These are phyloP conservation scores for Elasticomyces elasticus DNA, from an alignment of 495 filamentous ascomycete genomes.

Conservation along the genomic window DNA sequence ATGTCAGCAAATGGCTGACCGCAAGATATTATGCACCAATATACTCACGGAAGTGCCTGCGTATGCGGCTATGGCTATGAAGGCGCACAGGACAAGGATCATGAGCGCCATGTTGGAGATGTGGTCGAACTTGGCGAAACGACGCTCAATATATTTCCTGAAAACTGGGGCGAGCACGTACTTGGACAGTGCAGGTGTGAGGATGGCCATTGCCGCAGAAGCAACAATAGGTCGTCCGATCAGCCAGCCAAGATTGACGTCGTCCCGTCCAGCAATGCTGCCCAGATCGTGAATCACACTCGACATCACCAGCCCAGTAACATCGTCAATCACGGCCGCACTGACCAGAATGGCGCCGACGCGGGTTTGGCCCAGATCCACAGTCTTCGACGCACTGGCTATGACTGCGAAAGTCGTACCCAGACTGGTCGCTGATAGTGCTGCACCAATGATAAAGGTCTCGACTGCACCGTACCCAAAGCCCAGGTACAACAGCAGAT, in stretches of 20 bases:
- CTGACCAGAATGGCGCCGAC: constrained; percentile 58
- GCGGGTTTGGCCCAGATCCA: constrained; percentile 45
- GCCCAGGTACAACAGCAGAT: constrained; percentile 5
- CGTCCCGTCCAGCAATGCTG: constrained; percentile 1
- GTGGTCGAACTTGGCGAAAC: neutral
- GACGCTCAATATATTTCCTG: neutral
- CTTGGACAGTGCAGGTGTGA: constrained; percentile 9
- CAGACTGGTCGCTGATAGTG: constrained; percentile 60
- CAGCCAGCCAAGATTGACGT: constrained; percentile 6
- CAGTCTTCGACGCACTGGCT: constrained; percentile 29
- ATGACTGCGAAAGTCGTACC: constrained; percentile 72
- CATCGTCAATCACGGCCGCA: constrained; percentile 75
- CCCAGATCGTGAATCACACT: constrained; percentile 49
- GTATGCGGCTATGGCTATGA: constrained; percentile 47
- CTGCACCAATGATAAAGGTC: constrained; percentile 37
- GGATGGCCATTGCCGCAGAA: neutral
- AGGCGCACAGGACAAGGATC: constrained; percentile 9
- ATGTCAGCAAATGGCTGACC: too few relatives aligned
- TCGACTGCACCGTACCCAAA: constrained; percentile 11
- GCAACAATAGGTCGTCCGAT: constrained; percentile 8
- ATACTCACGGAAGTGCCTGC: constrained; percentile 56
- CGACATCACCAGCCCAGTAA: constrained; percentile 66
- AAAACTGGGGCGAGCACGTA: constrained; percentile 2
- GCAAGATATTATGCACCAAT: too few relatives aligned
- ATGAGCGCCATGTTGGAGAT: neutral